Percentiles rank a stretch among this genome's conserved stretches.
Evolutionary conservation across 805 yeast species (phyloP).

Genomic region (Kluyveromyces wickerhamii): DNA sequence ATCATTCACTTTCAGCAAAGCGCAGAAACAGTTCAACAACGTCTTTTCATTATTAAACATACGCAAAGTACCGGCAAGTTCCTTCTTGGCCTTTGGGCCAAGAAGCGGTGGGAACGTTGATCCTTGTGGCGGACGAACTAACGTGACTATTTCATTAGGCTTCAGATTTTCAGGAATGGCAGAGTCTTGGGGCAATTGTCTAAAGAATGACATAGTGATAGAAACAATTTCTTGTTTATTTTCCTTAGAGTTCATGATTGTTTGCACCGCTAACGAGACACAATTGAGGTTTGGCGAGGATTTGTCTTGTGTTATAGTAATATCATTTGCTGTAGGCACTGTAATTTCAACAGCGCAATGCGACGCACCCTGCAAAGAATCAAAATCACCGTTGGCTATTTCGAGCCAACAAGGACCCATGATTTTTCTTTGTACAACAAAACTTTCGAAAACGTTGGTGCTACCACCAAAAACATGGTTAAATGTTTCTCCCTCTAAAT

Average conservation of each 20-base stretch:
- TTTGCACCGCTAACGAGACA: conserved; percentile 70
- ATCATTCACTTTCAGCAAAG: conserved; percentile 63
- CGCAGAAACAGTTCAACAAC: conserved; percentile 65
- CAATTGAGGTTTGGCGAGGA: conserved; percentile 63
- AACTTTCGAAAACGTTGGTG: conserved; percentile 71
- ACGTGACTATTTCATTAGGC: conserved; percentile 58
- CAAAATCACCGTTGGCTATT: conserved; percentile 55
- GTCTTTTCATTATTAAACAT: conserved; percentile 67
- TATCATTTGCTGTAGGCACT: conserved; percentile 38
- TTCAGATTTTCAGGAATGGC: conserved; percentile 54
- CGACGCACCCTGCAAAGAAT: conserved; percentile 51
- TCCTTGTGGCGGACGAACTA: conserved; percentile 69
- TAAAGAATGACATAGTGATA: conserved; percentile 66
- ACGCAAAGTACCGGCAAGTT: conserved; percentile 38
- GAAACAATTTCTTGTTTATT: conserved; percentile 84
- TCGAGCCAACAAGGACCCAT: conserved; percentile 99
- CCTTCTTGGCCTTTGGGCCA: conserved; percentile 48
- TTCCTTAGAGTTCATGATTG: conserved; percentile 63
- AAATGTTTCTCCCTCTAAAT: conserved; percentile 69
- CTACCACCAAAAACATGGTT: conserved; percentile 72
- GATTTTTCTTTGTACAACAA: conserved; percentile 70
- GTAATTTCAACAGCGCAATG: conserved; percentile 76
- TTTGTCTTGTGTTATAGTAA: conserved; percentile 41
- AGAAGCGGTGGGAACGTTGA: conserved; percentile 72
- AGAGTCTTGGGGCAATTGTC: conserved; percentile 63